Percentiles rank a stretch among this genome's conserved stretches.
These are phyloP conservation scores for Monilinia vaccinii-corymbosi DNA, from an alignment of 2,329 filamentous ascomycete species.

Conservation along the genomic window DNA sequence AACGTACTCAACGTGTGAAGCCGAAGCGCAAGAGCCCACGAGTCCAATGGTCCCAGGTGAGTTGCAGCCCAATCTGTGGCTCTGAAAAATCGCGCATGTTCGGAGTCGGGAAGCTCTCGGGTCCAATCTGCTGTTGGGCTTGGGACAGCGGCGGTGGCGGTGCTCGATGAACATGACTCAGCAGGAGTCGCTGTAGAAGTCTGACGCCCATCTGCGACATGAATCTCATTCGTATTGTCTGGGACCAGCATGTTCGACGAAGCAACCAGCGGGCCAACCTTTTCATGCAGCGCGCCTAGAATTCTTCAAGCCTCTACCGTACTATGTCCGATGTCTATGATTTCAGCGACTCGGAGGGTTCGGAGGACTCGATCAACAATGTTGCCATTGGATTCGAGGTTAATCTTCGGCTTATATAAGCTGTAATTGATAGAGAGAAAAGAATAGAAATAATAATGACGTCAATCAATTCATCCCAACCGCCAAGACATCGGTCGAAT, in stretches of 20 bases:
- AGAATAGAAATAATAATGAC: too few species aligned
- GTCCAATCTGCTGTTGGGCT: conserved; percentile 14
- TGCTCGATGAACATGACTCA: neutral
- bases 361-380: neutral
- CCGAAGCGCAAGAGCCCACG: conserved; percentile 18
- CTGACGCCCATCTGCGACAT: neutral
- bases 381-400: neutral
- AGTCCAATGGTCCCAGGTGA: conserved; percentile 16
- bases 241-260: neutral
- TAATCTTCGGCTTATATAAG: neutral
- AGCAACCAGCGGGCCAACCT: neutral
- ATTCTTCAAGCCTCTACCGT: neutral
- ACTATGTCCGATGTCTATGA: neutral
- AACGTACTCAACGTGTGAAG: conserved; percentile 19
- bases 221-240: neutral
- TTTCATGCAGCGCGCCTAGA: neutral
- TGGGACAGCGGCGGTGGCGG: neutral
- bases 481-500: neutral
- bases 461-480: neutral
- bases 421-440: too few species aligned
- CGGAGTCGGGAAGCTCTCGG: conserved; percentile 14
- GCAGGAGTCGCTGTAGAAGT: neutral
- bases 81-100: conserved; percentile 20
- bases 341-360: neutral
- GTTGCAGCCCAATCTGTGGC: conserved; percentile 20